Evolutionary conservation across 441 rosid genomes (phyloP).

Genomic region (Geranium incanum): DNA sequence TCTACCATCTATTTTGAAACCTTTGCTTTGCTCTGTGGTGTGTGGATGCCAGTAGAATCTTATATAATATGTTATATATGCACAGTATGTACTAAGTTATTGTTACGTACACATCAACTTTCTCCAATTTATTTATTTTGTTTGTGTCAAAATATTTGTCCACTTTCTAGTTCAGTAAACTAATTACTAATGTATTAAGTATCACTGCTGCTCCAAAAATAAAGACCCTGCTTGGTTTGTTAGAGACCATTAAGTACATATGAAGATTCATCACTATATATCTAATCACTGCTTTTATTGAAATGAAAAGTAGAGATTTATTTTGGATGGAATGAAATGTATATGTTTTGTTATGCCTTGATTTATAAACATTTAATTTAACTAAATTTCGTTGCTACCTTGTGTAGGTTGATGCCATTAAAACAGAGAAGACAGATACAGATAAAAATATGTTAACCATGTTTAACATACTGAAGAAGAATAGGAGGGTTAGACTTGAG

Average conservation of each 20-base stretch:
- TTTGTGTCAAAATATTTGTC: no score
- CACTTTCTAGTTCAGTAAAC: no score
- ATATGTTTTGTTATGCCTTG: neutral
- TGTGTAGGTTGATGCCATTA: slow-evolving; percentile 44
- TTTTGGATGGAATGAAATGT: no score
- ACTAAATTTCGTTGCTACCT: neutral
- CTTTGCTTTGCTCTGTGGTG: neutral
- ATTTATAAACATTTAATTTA: neutral
- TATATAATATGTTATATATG: neutral
- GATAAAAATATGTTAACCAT: slow-evolving; percentile 54
- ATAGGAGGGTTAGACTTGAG: slow-evolving; percentile 48
- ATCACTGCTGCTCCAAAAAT: no score
- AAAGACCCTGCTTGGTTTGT: no score
- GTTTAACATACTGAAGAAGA: slow-evolving; percentile 49
- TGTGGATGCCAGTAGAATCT: neutral
- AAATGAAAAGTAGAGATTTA: no score
- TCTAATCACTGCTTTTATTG: no score
- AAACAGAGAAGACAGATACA: slow-evolving; percentile 54
- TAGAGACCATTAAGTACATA: no score
- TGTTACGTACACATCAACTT: no score
- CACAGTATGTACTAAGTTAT: neutral
- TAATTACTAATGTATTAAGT: no score
- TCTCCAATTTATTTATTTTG: no score
- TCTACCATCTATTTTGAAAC: neutral
- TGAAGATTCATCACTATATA: no score